Evolutionary conservation across 768 basidiomycete species (phyloP).

Genomic region (Tephrocybe sp.): DNA sequence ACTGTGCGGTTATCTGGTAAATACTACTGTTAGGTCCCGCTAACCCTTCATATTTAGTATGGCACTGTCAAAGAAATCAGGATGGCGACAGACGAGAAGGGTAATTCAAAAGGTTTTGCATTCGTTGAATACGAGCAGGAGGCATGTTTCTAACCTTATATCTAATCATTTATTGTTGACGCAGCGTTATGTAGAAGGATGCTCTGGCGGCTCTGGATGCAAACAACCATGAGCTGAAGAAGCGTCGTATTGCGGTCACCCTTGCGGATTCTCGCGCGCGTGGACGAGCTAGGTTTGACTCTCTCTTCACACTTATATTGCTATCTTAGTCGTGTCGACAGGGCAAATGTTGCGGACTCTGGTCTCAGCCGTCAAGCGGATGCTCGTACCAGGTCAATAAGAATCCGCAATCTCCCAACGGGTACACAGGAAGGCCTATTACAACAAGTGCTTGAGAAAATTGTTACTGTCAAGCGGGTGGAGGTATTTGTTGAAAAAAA

Average conservation of each 20-base stretch:
- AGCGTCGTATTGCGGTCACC: constrained; percentile 87
- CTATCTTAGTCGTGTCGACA: too few relatives aligned
- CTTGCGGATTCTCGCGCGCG: constrained; percentile 74
- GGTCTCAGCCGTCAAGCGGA: constrained; percentile 60
- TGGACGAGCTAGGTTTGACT: constrained; percentile 52
- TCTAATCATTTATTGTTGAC: neutral
- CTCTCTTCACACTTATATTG: too few relatives aligned
- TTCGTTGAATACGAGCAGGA: constrained; percentile 90
- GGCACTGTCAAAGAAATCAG: constrained; percentile 82
- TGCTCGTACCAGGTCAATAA: constrained; percentile 67
- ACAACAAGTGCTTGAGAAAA: constrained; percentile 86
- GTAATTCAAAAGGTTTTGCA: constrained; percentile 79
- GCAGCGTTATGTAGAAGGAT: constrained; percentile 46
- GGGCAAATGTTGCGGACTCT: constrained; percentile 50
- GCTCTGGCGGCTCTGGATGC: constrained; percentile 72
- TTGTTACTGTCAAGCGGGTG: constrained; percentile 67
- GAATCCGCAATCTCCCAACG: constrained; percentile 71
- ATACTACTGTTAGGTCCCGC: neutral
- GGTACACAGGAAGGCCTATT: constrained; percentile 87
- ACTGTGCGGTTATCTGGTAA: constrained; percentile 47
- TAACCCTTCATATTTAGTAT: constrained; percentile 49
- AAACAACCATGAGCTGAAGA: constrained; percentile 88
- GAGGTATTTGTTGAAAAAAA: constrained; percentile 66
- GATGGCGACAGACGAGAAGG: constrained; percentile 70
- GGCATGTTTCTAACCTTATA: constrained; percentile 39